phyloP scores from a whole-genome alignment of 2,329 filamentous ascomycete genomes.

The Colletotrichum truncatum region DNA sequence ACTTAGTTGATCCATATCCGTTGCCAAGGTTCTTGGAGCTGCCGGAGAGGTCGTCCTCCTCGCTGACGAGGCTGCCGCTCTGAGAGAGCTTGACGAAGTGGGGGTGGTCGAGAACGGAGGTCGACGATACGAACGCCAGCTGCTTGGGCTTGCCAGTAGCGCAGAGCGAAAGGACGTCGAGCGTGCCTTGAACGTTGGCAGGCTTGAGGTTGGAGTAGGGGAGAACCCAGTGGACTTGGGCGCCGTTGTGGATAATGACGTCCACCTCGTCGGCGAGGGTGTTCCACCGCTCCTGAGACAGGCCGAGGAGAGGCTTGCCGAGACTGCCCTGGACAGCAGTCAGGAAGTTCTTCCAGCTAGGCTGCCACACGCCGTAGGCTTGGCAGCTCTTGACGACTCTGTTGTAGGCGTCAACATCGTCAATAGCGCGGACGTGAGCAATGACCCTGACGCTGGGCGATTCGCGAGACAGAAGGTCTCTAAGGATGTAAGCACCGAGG shows the following conservation, averaged over 20 bases:
- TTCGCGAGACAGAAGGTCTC: slow-evolving; percentile 76
- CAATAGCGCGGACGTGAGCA: slow-evolving; percentile 10
- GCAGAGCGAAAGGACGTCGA: slow-evolving; percentile 81
- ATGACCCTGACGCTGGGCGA: slow-evolving; percentile 51
- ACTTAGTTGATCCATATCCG: slow-evolving; percentile 93
- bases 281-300: slow-evolving; percentile 74
- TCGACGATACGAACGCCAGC: slow-evolving; percentile 85
- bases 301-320: slow-evolving; percentile 75
- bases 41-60: slow-evolving; percentile 77
- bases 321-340: slow-evolving; percentile 79
- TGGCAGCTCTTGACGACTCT: background rate
- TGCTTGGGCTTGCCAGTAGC: slow-evolving; percentile 80
- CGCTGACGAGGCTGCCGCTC: slow-evolving; percentile 73
- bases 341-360: slow-evolving; percentile 72
- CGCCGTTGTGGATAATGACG: slow-evolving; percentile 84
- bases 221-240: slow-evolving; percentile 82
- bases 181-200: slow-evolving; percentile 83
- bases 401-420: background rate
- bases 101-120: slow-evolving; percentile 82
- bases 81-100: slow-evolving; percentile 81
- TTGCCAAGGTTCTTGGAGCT: slow-evolving; percentile 81
- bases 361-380: slow-evolving; percentile 79
- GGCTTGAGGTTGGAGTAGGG: slow-evolving; percentile 77
- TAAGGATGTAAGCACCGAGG: slow-evolving; percentile 82
- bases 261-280: slow-evolving; percentile 73